Evolutionary conservation across 768 basidiomycete genomes (phyloP), one percentile per base, ranked within the genome.

Genomic region (Calocera viscosa): DNA sequence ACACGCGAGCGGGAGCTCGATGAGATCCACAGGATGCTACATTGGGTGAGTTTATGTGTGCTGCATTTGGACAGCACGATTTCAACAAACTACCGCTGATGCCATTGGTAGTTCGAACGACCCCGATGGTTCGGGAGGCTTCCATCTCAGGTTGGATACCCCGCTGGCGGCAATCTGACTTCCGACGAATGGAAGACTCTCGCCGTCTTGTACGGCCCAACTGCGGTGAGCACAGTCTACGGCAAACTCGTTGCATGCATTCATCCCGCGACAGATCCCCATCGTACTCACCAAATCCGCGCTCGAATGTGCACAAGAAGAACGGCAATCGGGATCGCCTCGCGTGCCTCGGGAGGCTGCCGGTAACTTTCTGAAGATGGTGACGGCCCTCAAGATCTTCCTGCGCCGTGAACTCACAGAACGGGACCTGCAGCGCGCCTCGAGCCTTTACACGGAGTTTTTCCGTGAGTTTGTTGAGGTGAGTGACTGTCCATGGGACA

Each of bases 1-100:
- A 28, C n/a, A 10, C 40, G 8, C 24, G 43, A 19, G 16, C 60
- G 67, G 8, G 67, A 67, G 40, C 60, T 64, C n/a, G 60, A 64
- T 22, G n/a, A 7, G 35, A 32, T 67, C 11, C 67, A 67, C 43
- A n/a, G 1, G 40, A 19, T 64, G 19, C 53, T 67, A 19, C 3
- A 7, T 8, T 7, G 7, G 16, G 43, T 47, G 24, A 47, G 43
- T 47, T 47, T 47, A 47, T 47, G 10, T 19, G 43, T 47, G 19
- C 43, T 7, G 43, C 19, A 19, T 24, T 47, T 3, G 19, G 35
- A 38, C 35, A 5, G 35, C 14, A 38, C 35, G 35, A 38, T 38
- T 38, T 38, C 35, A 38, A 38, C 35, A 38, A 5, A 38, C 35
- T 38, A 38, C 35, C n/a, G 35, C 35, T 38, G 35, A 38, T 38